These are phyloP conservation scores for Zanthoxylum bungeanum DNA, from an alignment of 345 rosid species.

Conservation along the genomic window DNA sequence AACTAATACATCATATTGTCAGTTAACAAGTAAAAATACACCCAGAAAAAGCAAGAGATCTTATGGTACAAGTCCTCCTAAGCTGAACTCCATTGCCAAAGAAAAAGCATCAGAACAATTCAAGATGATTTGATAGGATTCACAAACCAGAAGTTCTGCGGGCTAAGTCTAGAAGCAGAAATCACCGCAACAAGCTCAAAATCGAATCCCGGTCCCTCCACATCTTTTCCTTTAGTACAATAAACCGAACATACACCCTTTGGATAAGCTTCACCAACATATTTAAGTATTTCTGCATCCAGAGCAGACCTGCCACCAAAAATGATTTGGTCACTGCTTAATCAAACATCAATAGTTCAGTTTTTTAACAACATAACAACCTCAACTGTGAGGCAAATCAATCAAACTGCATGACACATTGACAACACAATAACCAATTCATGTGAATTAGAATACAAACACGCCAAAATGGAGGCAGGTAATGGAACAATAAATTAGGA, in stretches of 20 bases:
- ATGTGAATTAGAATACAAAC: background rate
- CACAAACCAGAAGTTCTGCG: slow-evolving; percentile 91
- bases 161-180: slow-evolving; percentile 81
- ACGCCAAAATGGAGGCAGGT: background rate
- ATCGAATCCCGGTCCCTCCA: slow-evolving; percentile 77
- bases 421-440: background rate
- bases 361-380: background rate
- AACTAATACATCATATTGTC: background rate
- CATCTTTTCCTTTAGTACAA: slow-evolving; percentile 74
- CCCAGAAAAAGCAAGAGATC: background rate
- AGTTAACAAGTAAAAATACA: background rate
- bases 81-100: background rate
- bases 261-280: slow-evolving; percentile 87
- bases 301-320: slow-evolving; percentile 61
- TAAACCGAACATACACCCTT: slow-evolving; percentile 84
- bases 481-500: background rate
- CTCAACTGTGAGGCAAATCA: background rate
- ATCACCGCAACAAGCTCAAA: slow-evolving; percentile 89
- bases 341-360: background rate
- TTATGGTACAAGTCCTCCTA: background rate
- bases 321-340: background rate
- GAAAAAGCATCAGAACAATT: background rate
- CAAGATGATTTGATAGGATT: slow-evolving; percentile 12
- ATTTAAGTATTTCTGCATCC: slow-evolving; percentile 80
- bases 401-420: background rate